Conservation (phyloP, 2,329 filamentous ascomycete genomes). For the Penicillium sp. region DNA sequence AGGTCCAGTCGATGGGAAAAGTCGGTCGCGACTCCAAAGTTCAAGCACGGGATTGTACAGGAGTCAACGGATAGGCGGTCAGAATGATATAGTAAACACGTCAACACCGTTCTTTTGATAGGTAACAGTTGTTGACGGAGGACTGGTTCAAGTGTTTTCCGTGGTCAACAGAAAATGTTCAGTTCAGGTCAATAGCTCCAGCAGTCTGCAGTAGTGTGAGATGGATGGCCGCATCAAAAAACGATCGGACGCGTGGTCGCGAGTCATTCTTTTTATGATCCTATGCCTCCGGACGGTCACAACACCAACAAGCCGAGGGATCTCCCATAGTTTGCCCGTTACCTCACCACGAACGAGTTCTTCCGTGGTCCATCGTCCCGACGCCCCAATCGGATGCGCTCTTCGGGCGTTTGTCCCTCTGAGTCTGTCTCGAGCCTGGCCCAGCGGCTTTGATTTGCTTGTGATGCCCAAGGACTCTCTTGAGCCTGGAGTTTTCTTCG, state of each 20-base stretch:
- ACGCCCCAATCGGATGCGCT: background rate
- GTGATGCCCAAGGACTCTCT: background rate
- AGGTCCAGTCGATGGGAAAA: background rate
- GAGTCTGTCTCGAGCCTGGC: background rate
- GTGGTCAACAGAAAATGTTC: no score
- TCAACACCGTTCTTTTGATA: conserved; percentile 1
- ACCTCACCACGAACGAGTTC: background rate
- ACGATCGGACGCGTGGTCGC: background rate
- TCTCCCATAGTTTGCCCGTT: background rate
- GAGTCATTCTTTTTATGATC: background rate
- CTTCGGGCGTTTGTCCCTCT: background rate
- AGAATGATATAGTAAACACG: background rate
- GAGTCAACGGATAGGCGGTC: background rate
- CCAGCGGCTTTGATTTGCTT: background rate
- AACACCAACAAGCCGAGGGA: background rate
- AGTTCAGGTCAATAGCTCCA: background rate
- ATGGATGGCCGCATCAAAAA: background rate
- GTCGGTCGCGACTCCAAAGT: background rate
- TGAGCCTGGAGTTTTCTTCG: background rate
- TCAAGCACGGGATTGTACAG: background rate
- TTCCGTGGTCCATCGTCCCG: background rate
- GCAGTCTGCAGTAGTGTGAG: background rate
- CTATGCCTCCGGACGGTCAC: background rate
- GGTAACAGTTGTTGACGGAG: background rate
- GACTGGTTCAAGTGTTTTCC: no score